Conservation (phyloP, 805 yeast species). For the Candida coquimbonensis region DNA sequence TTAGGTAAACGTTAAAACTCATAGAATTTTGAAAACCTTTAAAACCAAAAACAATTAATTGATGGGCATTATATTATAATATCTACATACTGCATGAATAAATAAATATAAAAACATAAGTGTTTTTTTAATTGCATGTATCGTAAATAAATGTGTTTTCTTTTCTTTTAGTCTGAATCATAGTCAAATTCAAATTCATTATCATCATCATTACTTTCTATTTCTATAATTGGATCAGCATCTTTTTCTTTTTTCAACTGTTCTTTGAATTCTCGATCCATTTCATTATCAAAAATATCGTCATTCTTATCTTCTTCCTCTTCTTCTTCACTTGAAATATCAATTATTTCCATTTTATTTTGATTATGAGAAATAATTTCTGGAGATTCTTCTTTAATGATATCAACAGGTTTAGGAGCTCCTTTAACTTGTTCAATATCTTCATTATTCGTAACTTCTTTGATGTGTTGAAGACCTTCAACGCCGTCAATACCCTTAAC, state of each 20-base stretch:
- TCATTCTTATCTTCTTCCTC: no score
- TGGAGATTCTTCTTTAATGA: neutral
- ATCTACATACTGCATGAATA: no score
- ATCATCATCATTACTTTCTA: constrained; percentile 20
- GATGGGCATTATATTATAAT: no score
- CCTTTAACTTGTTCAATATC: neutral
- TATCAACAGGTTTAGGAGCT: neutral
- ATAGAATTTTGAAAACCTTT: neutral
- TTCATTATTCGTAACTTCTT: neutral
- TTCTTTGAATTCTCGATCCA: constrained; percentile 3
- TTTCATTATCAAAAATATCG: constrained; percentile 4
- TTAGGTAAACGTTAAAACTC: constrained; percentile 15
- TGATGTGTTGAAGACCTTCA: no score
- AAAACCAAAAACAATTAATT: no score
- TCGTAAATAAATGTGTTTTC: neutral
- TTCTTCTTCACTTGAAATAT: no score
- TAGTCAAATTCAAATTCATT: constrained; percentile 33
- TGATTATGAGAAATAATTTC: neutral
- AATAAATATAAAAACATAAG: neutral
- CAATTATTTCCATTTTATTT: no score
- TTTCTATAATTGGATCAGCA: constrained; percentile 1
- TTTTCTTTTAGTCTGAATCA: constrained; percentile 26
- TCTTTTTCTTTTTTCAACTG: constrained; percentile 6
- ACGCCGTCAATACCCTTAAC: neutral
- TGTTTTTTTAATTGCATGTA: no score